Evolutionary conservation across 441 rosid species (phyloP).

Genomic region (Arabidopsis hybrid): DNA sequence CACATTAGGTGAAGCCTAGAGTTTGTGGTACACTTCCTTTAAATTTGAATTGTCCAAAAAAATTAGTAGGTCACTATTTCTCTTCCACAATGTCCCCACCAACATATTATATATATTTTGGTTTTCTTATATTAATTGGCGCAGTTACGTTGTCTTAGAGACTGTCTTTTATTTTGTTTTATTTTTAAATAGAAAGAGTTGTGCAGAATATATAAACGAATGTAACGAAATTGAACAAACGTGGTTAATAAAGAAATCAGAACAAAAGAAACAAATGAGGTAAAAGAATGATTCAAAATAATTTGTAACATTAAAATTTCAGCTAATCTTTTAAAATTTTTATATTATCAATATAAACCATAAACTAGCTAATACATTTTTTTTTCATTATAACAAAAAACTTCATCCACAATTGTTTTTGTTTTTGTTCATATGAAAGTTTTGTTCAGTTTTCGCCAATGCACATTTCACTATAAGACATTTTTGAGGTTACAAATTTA

Average conservation of each 20-base stretch:
- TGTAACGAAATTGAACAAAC: background rate
- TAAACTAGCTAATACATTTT: background rate
- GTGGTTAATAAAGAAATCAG: background rate
- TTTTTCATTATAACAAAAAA: too few relatives aligned
- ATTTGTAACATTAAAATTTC: too few relatives aligned
- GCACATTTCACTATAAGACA: too few relatives aligned
- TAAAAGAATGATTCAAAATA: too few relatives aligned
- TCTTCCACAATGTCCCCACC: constrained; percentile 46
- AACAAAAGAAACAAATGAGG: background rate
- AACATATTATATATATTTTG: background rate
- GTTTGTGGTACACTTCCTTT: constrained; percentile 47
- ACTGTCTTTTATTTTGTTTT: background rate
- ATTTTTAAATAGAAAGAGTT: background rate
- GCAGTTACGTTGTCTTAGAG: background rate
- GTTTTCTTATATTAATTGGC: background rate
- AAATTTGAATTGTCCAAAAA: constrained; percentile 36
- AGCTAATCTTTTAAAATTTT: too few relatives aligned
- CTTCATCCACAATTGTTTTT: too few relatives aligned
- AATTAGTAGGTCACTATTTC: constrained; percentile 37
- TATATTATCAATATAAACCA: background rate
- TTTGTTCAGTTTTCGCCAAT: too few relatives aligned
- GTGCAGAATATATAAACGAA: background rate
- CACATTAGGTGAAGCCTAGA: constrained; percentile 50
- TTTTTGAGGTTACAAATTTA: too few relatives aligned
- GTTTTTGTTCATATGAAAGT: too few relatives aligned